These are phyloP conservation scores for Petasospora rhodanensis DNA, from an alignment of 1,139 yeast genomes.

Conservation along the genomic window DNA sequence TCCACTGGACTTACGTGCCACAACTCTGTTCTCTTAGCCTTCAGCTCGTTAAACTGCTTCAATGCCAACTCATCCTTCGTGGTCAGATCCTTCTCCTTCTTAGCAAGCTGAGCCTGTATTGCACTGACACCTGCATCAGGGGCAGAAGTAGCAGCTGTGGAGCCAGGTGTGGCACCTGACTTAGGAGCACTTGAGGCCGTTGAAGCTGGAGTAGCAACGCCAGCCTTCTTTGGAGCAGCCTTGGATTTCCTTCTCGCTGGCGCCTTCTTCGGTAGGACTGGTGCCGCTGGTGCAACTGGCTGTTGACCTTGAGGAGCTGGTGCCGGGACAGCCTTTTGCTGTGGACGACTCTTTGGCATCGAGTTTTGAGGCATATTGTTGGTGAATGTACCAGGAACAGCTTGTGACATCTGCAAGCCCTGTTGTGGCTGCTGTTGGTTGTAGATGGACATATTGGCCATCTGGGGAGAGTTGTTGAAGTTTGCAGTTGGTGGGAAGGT, in stretches of 20 bases:
- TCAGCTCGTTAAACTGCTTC: conserved; percentile 19
- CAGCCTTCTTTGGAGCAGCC: conserved; percentile 14
- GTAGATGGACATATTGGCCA: conserved; percentile 12
- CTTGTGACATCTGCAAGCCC: conserved; percentile 13
- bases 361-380: conserved; percentile 4
- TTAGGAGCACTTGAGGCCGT: conserved; percentile 8
- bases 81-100: conserved; percentile 23
- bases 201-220: conserved; percentile 17
- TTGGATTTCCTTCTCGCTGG: conserved; percentile 21
- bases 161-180: conserved; percentile 15
- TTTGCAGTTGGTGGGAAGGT: conserved; percentile 12
- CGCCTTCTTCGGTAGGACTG: conserved; percentile 18
- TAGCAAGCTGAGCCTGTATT: conserved; percentile 17
- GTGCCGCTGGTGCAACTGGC: conserved; percentile 10
- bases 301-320: conserved; percentile 11
- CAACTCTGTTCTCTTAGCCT: conserved; percentile 19
- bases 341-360: conserved; percentile 10
- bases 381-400: conserved; percentile 3
- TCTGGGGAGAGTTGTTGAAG: conserved; percentile 21
- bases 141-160: conserved; percentile 8
- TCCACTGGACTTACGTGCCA: conserved; percentile 19
- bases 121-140: conserved; percentile 5
- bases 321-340: conserved; percentile 6
- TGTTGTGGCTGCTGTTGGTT: conserved; percentile 16
- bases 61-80: conserved; percentile 16